Evolutionary conservation across 2,329 filamentous ascomycete genomes (phyloP).

Genomic region (Xenoacremonium recifei): DNA sequence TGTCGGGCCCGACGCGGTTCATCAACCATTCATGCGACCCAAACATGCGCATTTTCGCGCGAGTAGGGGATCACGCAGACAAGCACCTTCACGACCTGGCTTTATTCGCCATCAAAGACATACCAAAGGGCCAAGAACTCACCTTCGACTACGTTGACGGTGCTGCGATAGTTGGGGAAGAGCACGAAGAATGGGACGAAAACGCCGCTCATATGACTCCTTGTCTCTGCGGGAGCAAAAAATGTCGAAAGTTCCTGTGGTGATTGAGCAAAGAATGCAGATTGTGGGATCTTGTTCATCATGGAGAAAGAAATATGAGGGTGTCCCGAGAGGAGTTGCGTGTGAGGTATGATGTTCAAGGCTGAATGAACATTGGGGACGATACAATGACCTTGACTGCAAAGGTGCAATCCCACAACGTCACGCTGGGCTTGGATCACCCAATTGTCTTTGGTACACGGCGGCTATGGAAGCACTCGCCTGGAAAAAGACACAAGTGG

Average conservation of each 20-base stretch:
- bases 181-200: slow-evolving; percentile 30
- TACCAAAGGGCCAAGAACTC: slow-evolving; percentile 64
- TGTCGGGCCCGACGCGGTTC: slow-evolving; percentile 76
- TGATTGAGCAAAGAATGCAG: too few species aligned
- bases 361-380: too few species aligned
- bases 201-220: slow-evolving; percentile 51
- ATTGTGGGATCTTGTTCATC: too few species aligned
- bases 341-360: too few species aligned
- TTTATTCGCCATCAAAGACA: slow-evolving; percentile 69
- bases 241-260: slow-evolving; percentile 72
- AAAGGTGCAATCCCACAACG: too few species aligned
- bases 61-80: slow-evolving; percentile 74
- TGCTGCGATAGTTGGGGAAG: slow-evolving; percentile 50
- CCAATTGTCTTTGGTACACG: too few species aligned
- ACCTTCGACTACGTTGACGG: slow-evolving; percentile 80
- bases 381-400: too few species aligned
- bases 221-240: slow-evolving; percentile 62
- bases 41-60: slow-evolving; percentile 76
- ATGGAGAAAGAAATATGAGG: too few species aligned
- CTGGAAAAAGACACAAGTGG: too few species aligned
- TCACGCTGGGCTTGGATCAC: too few species aligned
- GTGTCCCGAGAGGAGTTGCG: too few species aligned
- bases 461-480: too few species aligned
- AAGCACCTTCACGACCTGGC: slow-evolving; percentile 74
- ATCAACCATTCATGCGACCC: slow-evolving; percentile 83